phyloP scores from a whole-genome alignment of 192 early-diverging fungal species.

The Rhizophlyctis rosea region DNA sequence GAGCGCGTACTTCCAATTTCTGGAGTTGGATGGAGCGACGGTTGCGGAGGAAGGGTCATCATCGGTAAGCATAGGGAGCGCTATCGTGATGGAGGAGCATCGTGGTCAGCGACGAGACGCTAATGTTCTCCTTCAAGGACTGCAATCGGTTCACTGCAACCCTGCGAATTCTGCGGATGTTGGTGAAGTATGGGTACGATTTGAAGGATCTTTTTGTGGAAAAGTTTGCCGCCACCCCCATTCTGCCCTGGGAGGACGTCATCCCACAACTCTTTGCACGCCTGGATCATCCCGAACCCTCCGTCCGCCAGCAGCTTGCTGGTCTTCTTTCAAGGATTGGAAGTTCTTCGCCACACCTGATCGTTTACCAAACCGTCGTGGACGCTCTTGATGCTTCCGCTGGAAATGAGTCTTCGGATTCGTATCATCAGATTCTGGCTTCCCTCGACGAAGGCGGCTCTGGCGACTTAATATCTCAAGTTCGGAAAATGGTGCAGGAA shows the following conservation, averaged over 20 bases:
- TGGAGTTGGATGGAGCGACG: constrained; percentile 1
- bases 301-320: constrained; percentile 50
- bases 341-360: constrained; percentile 53
- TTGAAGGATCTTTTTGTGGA: constrained; percentile 41
- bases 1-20: constrained; percentile 22
- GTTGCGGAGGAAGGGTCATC: neutral
- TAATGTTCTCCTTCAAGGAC: too few relatives aligned
- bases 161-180: constrained; percentile 58
- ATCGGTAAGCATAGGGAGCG: neutral
- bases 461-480: constrained; percentile 14
- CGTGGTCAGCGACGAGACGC: too few relatives aligned
- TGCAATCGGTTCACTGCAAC: constrained; percentile 53
- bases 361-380: constrained; percentile 66
- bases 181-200: constrained; percentile 58
- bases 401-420: constrained; percentile 22
- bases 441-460: neutral
- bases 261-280: constrained; percentile 76
- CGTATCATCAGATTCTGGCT: constrained; percentile 9
- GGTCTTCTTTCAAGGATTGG: constrained; percentile 62
- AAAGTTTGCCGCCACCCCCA: constrained; percentile 19
- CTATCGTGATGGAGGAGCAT: too few relatives aligned
- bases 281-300: constrained; percentile 58
- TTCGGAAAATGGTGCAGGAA: constrained; percentile 46
- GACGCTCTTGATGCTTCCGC: constrained; percentile 46
- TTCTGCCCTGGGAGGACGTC: constrained; percentile 59